Evolutionary conservation across 2,329 filamentous ascomycete genomes (phyloP), one percentile per base, ranked within the genome.

Genomic region (Colletotrichum costaricense): DNA sequence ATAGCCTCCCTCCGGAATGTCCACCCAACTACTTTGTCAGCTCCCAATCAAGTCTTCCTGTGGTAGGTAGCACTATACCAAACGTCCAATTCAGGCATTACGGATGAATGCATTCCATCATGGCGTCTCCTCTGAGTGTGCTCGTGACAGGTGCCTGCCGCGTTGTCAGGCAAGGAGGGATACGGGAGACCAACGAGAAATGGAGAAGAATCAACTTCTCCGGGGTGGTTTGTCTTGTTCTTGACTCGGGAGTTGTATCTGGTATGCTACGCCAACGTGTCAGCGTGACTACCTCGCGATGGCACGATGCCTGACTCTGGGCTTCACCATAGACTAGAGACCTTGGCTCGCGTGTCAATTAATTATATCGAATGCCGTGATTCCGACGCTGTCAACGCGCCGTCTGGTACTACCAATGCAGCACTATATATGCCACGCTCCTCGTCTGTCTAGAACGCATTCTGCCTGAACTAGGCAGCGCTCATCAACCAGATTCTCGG

Each of bases 91-190:
- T 72, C 68, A 71, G 72, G 72, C 68, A 63, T 52, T 58, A 49
- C 62, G 72, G 67, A 72, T 71, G 67, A 71, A 74, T 71, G 57
- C 58, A 11, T 28, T 63, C 69, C 68, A 63, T 46, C 72, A 58
- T 24, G 38, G 72, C 63, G 62, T 57, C 55, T 12, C 49, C 46
- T 58, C n/a, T 4, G 5, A 0, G 16, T 62, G 67, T 52, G 22
- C 67, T 70, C 67, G 70, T 73, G 70, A 73, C 67, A 56, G 46
- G 7, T 26, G 35, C 11, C 26, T n/a, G 19, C 38, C 24, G 46
- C 59, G 14, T n/a, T 46, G 7, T 22, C 19, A 49, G 4, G 46
- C 59, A 70, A 26, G 26, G n/a, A 38, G 4, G 14, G 2, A 56
- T 16, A 9, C 24, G 24, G 30, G 33, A 24, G 7, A 59, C 24